Evolutionary conservation across 495 filamentous ascomycete species (phyloP).

Genomic region (Aspergillus sclerotioniger): DNA sequence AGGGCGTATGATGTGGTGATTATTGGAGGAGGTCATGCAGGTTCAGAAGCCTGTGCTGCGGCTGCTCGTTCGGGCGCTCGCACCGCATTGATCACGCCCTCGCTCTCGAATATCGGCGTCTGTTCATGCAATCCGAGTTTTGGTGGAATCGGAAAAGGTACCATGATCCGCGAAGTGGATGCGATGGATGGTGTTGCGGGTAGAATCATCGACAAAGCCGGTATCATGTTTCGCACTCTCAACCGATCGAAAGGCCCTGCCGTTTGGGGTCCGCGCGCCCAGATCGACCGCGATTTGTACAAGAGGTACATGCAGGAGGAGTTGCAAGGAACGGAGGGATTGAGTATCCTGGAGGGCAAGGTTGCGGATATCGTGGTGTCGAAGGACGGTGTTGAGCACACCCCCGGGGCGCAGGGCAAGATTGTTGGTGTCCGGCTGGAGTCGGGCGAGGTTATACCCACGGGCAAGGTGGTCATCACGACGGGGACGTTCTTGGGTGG

Average conservation of each 20-base stretch:
- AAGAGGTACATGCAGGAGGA: conserved; percentile 90
- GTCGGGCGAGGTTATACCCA: conserved; percentile 79
- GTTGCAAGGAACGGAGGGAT: conserved; percentile 67
- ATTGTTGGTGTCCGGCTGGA: conserved; percentile 87
- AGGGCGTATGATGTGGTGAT: conserved; percentile 91
- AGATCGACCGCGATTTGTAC: conserved; percentile 92
- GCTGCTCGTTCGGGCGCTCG: conserved; percentile 85
- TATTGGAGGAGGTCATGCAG: conserved; percentile 94
- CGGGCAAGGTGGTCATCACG: conserved; percentile 85
- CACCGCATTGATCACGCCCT: conserved; percentile 86
- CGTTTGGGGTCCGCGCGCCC: conserved; percentile 94
- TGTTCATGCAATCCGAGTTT: conserved; percentile 98
- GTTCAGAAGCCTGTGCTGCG: conserved; percentile 90
- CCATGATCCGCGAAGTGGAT: conserved; percentile 92
- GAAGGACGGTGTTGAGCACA: conserved; percentile 47
- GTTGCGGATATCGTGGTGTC: conserved; percentile 84
- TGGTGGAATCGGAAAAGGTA: conserved; percentile 98
- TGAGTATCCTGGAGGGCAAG: conserved; percentile 78
- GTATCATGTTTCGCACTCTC: conserved; percentile 84
- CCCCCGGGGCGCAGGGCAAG: conserved; percentile 59
- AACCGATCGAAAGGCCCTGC: conserved; percentile 90
- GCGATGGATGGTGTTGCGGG: conserved; percentile 90
- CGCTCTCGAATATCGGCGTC: conserved; percentile 82
- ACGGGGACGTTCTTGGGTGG: conserved; percentile 95
- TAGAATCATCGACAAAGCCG: conserved; percentile 88